Percentiles rank a stretch among this genome's conserved stretches.
Conservation (phyloP, 176 grass and related monocot species). For the Juncus effusus region DNA sequence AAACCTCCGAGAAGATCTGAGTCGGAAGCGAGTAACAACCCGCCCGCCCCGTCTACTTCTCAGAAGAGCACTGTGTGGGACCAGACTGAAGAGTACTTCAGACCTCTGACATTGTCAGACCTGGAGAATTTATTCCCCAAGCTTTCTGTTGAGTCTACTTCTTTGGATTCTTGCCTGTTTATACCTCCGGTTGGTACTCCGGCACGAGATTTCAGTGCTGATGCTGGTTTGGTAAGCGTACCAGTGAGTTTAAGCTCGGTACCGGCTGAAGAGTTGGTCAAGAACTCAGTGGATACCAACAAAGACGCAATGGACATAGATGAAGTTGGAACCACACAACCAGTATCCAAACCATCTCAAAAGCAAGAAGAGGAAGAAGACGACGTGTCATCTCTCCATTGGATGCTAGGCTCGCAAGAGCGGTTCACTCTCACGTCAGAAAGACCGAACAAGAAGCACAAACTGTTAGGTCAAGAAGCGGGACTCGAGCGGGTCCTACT, state of each 20-base stretch:
- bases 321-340: neutral
- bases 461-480: conserved; percentile 75
- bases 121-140: conserved; percentile 49
- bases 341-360: neutral
- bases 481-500: conserved; percentile 69
- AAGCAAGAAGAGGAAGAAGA: neutral
- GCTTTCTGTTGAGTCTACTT: conserved; percentile 25
- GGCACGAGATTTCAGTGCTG: conserved; percentile 14
- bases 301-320: conserved; percentile 21
- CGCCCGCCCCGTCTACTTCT: conserved; percentile 27
- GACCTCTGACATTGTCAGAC: conserved; percentile 57
- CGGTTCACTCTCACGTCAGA: conserved; percentile 81
- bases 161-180: conserved; percentile 43
- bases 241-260: conserved; percentile 49
- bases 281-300: conserved; percentile 26
- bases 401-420: conserved; percentile 55
- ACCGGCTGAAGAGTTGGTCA: conserved; percentile 39
- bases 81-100: conserved; percentile 77
- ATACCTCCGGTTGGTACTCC: conserved; percentile 41
- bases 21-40: conserved; percentile 34
- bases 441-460: conserved; percentile 95
- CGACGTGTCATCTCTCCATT: conserved; percentile 26
- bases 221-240: conserved; percentile 34
- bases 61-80: conserved; percentile 51
- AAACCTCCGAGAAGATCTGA: conserved; percentile 64